Evolutionary conservation across 768 basidiomycete species (phyloP), one percentile per base, ranked within the genome.

Genomic region (Xerocomellus intermedius): DNA sequence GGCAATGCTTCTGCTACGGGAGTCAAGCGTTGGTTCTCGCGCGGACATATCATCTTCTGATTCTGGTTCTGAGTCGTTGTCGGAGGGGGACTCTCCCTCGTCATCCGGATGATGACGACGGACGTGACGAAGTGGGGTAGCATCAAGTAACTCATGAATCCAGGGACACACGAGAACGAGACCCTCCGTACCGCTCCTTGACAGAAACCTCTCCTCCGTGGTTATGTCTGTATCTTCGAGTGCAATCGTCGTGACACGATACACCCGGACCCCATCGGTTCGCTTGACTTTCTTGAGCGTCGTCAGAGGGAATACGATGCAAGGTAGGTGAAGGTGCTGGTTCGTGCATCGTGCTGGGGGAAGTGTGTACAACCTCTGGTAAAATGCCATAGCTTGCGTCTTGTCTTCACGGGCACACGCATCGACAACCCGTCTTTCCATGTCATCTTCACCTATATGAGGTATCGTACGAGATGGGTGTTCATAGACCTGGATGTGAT

Each of bases 151-250:
- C 21, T 60, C 64, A 37, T 56, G 22, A 8, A 65, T 56, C 64
- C 64, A 65, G 7, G 58, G 61, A 28, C 54, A 65, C 5, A 47
- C 61, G 16, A 66, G 64, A 32, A 63, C 30, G 0, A 65, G 19
- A 6, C 55, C 48, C 19, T 48, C 28, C 9, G 50, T 24, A 13
- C 8, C 17, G 12, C 0, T 5, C 9, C 24, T 30, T 2, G 14
- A 19, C 13, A 26, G 16, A 2, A 56, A 5, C 26, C 22, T 60
- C 10, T 52, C 52, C n/a, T 48, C 48, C 1, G 52, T 48, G 19
- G 8, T 19, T 45, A 65, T 50, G 4, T 57, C 44, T 2, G 54
- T 49, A 19, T 65, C 64, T 28, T 60, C 52, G 9, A 65, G 52
- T 6, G 39, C 50, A 2, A 8, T 19, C 12, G 57, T 16, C 21